Base-by-base conservation (phyloP, 176 grass and related monocot species). In the Carex littledalei region DNA sequence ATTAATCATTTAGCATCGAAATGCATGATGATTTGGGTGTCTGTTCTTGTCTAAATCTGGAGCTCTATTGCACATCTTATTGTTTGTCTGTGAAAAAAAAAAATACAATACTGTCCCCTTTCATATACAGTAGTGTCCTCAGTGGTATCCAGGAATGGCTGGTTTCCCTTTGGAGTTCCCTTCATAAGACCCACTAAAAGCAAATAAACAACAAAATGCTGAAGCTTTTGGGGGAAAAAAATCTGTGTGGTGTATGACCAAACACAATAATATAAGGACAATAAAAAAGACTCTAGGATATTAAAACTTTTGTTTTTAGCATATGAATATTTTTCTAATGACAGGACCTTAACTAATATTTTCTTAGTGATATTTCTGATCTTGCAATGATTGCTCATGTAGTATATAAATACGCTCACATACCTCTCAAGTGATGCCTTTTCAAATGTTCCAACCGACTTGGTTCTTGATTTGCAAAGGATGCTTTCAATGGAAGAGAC, bases 341-440 rank as follows among this genome's bases (percentile, higher is more conserved):
- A 60, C 29, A 39, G 37, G 72, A 50, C 16, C 65, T 83, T 14
- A 80, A 26, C 75, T 79, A 43, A 18, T 53, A n/a, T 63, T 88
- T 65, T 74, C 75, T 84, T 63, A 68, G 18, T 73, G 29, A 43
- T 53, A 15, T 88, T 83, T 83, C 17, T 79, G 49, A 31, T 72
- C 17, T 66, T 13, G 43, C 47, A 24, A 58, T 88, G 18, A 50
- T 68, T 80, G 37, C 45, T 88, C 16, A 85, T 92, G 45, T 85
- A 99, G 97, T 94, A 92, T 52, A 99, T 86, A 84, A 99, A 99
- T 90, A 85, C 88, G n/a, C 70, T 99, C 87, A 87, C 88, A 35
- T 94, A 96, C 84, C 88, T 99, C 75, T 92, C 97, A 86, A 92
- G 93, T 84, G 93, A 99, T 90, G 87, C 91, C 34, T 99, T 96